Conservation (phyloP, 805 yeast species). For the Kazachstania viticola region DNA sequence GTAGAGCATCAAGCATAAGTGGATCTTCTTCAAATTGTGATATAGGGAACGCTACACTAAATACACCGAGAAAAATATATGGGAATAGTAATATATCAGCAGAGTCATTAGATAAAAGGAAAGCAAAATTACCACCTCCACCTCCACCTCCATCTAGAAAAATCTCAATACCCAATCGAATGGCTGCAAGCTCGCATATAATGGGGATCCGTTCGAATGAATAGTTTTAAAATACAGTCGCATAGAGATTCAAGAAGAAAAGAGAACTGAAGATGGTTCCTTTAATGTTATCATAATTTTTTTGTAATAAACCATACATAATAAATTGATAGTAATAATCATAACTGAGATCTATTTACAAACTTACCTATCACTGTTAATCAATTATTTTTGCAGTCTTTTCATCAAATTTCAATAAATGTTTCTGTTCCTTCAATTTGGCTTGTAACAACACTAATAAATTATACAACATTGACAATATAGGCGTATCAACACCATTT, state of each 20-base stretch:
- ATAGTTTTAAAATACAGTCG: too few species aligned
- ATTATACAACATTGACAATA: constrained; percentile 43
- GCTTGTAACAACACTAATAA: constrained; percentile 53
- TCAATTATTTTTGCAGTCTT: constrained; percentile 3
- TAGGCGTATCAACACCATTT: constrained; percentile 44
- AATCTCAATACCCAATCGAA: not conserved
- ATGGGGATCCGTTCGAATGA: too few species aligned
- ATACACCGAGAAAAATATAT: constrained; percentile 1
- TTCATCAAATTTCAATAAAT: constrained; percentile 26
- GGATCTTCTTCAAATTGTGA: too few species aligned
- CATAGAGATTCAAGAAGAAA: too few species aligned
- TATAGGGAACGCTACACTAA: not conserved
- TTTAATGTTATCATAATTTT: too few species aligned
- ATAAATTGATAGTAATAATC: too few species aligned
- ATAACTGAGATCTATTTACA: too few species aligned
- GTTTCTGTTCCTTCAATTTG: constrained; percentile 45
- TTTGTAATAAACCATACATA: too few species aligned
- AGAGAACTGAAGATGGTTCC: too few species aligned
- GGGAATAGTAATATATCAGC: constrained; percentile 25
- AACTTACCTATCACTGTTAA: not conserved
- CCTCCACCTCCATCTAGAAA: constrained; percentile 29
- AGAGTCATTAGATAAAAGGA: constrained; percentile 27
- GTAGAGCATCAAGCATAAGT: constrained; percentile 18
- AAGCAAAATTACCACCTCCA: constrained; percentile 28
- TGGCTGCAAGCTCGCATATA: not conserved